Evolutionary conservation across 768 basidiomycete genomes (phyloP).

Genomic region (Saitozyma sp.): DNA sequence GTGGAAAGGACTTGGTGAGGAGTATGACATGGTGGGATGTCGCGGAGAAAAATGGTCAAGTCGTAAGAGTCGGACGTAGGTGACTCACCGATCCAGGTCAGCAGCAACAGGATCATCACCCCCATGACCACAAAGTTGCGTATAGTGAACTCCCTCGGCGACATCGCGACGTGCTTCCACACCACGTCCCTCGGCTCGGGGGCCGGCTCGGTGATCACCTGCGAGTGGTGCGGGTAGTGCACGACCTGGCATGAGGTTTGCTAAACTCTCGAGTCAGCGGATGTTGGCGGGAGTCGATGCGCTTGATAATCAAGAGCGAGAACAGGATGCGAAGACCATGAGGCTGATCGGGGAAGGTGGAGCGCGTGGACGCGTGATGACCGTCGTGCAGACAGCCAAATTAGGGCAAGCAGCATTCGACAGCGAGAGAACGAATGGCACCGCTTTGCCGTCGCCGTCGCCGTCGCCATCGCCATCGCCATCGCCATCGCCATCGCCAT

Average conservation of each 20-base stretch:
- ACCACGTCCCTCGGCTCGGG: slow-evolving; percentile 95
- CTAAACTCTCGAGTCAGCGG: slow-evolving; percentile 7
- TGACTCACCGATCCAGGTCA: slow-evolving; percentile 72
- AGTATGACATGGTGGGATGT: background rate
- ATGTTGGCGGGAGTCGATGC: too few species aligned
- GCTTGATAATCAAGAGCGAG: too few species aligned
- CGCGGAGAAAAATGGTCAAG: background rate
- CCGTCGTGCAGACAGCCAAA: too few species aligned
- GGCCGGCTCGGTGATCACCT: slow-evolving; percentile 70
- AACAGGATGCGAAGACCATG: too few species aligned
- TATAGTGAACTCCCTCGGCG: slow-evolving; percentile 61
- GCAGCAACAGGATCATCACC: slow-evolving; percentile 71
- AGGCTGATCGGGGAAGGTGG: too few species aligned
- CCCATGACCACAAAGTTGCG: slow-evolving; percentile 72
- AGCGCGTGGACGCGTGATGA: too few species aligned
- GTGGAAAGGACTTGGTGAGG: background rate
- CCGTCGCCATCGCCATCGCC: slow-evolving; percentile 1
- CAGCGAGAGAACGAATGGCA: too few species aligned
- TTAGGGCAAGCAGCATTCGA: too few species aligned
- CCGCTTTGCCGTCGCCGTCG: too few species aligned
- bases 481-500: slow-evolving; percentile 2
- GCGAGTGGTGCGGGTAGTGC: slow-evolving; percentile 68
- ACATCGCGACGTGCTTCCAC: slow-evolving; percentile 83
- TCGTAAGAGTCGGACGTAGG: background rate
- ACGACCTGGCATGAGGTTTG: slow-evolving; percentile 88